A percentile compares a stretch with the other conserved stretches of the same genome.
phyloP scores from a whole-genome alignment of 2,329 filamentous ascomycete species.

The Xylariaceae sp. region DNA sequence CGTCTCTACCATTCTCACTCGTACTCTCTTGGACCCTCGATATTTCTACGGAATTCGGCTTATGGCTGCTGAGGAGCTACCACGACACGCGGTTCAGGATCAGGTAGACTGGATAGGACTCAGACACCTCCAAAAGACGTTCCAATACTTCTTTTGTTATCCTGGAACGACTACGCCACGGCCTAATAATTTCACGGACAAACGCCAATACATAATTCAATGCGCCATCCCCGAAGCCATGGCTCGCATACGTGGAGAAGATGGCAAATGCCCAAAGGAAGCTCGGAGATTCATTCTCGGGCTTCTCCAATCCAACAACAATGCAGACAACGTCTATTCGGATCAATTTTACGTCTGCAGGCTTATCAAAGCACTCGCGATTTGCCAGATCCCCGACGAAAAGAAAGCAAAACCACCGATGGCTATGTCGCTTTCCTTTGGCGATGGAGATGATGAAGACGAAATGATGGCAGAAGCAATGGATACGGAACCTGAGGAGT shows the following conservation, averaged over 20 bases:
- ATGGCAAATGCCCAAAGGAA: conserved; percentile 77
- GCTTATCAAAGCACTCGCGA: conserved; percentile 69
- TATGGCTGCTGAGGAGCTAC: conserved; percentile 80
- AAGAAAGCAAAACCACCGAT: conserved; percentile 48
- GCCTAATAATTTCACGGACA: conserved; percentile 91
- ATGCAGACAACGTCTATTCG: conserved; percentile 85
- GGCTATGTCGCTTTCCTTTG: conserved; percentile 50
- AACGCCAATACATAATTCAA: conserved; percentile 83
- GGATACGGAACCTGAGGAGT: conserved; percentile 52
- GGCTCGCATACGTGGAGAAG: conserved; percentile 74
- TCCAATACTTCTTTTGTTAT: conserved; percentile 87
- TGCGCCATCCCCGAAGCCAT: conserved; percentile 83
- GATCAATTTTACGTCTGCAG: conserved; percentile 88
- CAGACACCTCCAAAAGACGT: conserved; percentile 83
- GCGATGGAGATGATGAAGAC: conserved; percentile 50
- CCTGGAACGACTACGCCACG: conserved; percentile 77
- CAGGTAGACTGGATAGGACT: conserved; percentile 75
- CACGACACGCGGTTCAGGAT: conserved; percentile 74
- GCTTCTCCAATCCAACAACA: conserved; percentile 92
- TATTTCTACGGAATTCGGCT: conserved; percentile 94
- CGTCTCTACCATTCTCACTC: conserved; percentile 84
- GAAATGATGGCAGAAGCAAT: conserved; percentile 49
- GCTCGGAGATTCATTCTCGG: conserved; percentile 87
- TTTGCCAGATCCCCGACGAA: conserved; percentile 60
- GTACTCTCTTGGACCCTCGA: conserved; percentile 87